Conservation (phyloP, 768 basidiomycete genomes). For the Collybia sordida region DNA sequence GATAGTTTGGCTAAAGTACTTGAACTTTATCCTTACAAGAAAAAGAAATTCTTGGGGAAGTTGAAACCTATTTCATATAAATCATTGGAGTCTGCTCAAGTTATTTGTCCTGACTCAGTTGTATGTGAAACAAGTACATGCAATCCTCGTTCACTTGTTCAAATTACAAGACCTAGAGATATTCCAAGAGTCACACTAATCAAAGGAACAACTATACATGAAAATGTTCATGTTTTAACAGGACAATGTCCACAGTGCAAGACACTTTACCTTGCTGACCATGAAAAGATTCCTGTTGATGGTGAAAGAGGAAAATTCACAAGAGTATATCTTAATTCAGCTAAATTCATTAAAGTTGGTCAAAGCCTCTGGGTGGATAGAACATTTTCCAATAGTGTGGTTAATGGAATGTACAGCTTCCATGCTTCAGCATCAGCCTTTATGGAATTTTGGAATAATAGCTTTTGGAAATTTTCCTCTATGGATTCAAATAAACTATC, state of each 20-base stretch:
- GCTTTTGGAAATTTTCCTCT: not conserved
- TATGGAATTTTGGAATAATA: slow-evolving; percentile 14
- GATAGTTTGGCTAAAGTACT: slow-evolving; percentile 3
- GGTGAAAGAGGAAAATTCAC: slow-evolving; percentile 6
- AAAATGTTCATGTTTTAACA: slow-evolving; percentile 13
- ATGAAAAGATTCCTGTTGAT: slow-evolving; percentile 11
- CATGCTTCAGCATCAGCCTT: slow-evolving; percentile 11
- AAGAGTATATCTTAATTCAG: slow-evolving; percentile 10
- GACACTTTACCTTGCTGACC: no score
- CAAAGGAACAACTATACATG: slow-evolving; percentile 9
- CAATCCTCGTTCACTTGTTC: slow-evolving; percentile 2
- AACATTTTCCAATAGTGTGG: slow-evolving; percentile 6
- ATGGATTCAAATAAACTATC: not conserved
- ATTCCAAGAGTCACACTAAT: no score
- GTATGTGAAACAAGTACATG: slow-evolving; percentile 14
- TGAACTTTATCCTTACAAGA: slow-evolving; percentile 1
- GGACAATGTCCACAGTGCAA: slow-evolving; percentile 14
- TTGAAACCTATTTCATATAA: slow-evolving; percentile 10
- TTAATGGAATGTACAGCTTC: slow-evolving; percentile 1
- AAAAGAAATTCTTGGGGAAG: slow-evolving; percentile 6
- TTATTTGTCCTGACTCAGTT: slow-evolving; percentile 13
- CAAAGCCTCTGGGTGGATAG: slow-evolving; percentile 10
- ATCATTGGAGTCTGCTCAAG: slow-evolving; percentile 7
- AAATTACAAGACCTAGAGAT: slow-evolving; percentile 10
- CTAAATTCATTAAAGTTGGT: slow-evolving; percentile 10